These are phyloP conservation scores for Ogataea degrootiae DNA, from an alignment of 805 yeast genomes.

Conservation along the genomic window DNA sequence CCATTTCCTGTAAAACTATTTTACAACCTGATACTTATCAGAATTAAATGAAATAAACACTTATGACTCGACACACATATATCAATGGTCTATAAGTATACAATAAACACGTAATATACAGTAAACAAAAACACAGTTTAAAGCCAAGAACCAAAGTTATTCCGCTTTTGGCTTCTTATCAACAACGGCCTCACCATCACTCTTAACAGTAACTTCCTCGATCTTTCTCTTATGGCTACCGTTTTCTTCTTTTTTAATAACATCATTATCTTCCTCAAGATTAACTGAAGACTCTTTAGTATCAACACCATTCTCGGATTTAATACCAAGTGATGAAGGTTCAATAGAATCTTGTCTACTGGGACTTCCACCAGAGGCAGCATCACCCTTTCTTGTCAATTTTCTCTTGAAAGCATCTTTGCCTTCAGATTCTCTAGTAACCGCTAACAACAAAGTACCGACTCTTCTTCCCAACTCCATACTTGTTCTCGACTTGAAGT, in stretches of 20 bases:
- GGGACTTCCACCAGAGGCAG: conserved; percentile 5
- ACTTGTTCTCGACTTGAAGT: conserved; percentile 61
- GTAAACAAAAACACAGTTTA: neutral
- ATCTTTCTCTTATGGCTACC: neutral
- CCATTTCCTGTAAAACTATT: neutral
- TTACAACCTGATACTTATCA: neutral
- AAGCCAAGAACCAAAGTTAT: neutral
- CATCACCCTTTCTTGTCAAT: conserved; percentile 18
- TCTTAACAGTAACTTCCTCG: neutral
- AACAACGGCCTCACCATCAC: no score
- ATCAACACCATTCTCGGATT: neutral
- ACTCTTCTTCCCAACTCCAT: conserved; percentile 70
- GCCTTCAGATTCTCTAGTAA: conserved; percentile 66
- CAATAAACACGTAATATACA: neutral
- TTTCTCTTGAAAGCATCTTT: conserved; percentile 51
- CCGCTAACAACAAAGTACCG: conserved; percentile 59
- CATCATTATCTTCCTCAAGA: conserved; percentile 8
- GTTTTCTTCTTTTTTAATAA: conserved; percentile 3
- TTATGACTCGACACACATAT: no score
- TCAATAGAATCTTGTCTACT: conserved; percentile 33
- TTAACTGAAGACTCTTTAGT: conserved; percentile 2
- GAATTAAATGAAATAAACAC: neutral
- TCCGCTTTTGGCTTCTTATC: neutral
- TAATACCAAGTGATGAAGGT: conserved; percentile 9
- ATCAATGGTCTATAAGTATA: no score